Conservation (phyloP, 2,329 filamentous ascomycete genomes). For the Phialophora verrucosa region DNA sequence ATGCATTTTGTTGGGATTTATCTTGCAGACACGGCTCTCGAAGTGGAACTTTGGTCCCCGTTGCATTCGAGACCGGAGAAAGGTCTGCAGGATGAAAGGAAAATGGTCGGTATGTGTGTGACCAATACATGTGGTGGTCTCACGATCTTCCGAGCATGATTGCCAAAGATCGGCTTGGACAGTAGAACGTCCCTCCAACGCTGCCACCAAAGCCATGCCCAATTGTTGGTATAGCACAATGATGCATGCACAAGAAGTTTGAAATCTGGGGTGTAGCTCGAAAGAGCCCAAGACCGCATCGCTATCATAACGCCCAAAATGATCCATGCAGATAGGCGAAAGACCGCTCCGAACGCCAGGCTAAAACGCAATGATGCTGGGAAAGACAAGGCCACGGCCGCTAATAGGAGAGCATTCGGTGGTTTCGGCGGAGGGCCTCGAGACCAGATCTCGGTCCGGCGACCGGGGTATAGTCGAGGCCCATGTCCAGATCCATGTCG, state of each 20-base stretch:
- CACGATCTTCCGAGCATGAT: constrained; percentile 7
- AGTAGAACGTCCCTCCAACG: constrained; percentile 2
- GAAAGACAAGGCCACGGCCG: constrained; percentile 23
- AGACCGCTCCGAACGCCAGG: constrained; percentile 36
- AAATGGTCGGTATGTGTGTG: constrained; percentile 12
- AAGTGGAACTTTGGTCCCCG: not conserved
- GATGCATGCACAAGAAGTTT: constrained; percentile 21
- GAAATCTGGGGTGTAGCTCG: constrained; percentile 16
- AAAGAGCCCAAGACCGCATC: constrained; percentile 13
- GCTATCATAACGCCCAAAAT: constrained; percentile 17
- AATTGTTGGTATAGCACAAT: constrained; percentile 25
- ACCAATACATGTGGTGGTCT: constrained; percentile 7
- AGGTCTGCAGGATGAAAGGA: not conserved
- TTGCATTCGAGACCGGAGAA: not conserved
- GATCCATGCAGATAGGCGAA: constrained; percentile 17
- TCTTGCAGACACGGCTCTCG: not conserved
- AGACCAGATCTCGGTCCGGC: constrained; percentile 31
- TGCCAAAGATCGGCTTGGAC: constrained; percentile 13
- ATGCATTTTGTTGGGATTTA: constrained; percentile 13
- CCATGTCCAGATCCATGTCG: constrained; percentile 40
- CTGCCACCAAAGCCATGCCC: constrained; percentile 23
- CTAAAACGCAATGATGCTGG: constrained; percentile 31
- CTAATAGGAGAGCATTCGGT: constrained; percentile 39
- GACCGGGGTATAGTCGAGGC: constrained; percentile 37
- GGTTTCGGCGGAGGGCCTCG: constrained; percentile 33